Percentiles rank a stretch among this genome's conserved stretches.
Evolutionary conservation across 306 rosid genomes (phyloP).

Genomic region (Fragaria vesca): DNA sequence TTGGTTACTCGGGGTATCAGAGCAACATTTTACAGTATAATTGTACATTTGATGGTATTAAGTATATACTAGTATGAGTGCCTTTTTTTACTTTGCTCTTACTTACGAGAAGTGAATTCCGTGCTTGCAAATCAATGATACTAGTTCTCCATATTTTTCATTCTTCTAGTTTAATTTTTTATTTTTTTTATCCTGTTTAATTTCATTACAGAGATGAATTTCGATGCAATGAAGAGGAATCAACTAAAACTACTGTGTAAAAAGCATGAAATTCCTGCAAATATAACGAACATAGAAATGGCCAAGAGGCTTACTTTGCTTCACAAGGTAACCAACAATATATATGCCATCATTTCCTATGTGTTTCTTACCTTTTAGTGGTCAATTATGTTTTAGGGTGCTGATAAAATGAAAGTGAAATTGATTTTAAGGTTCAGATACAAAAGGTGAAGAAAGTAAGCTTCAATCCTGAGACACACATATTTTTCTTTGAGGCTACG

Average conservation of each 20-base stretch:
- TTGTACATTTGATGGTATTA: background rate
- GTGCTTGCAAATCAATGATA: background rate
- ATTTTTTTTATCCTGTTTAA: background rate
- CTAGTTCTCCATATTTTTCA: too few species aligned
- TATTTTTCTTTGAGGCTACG: slow-evolving; percentile 18
- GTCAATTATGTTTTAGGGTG: background rate
- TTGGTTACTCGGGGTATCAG: background rate
- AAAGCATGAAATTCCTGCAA: slow-evolving; percentile 50
- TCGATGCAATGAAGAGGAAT: slow-evolving; percentile 46
- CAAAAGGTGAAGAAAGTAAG: slow-evolving; percentile 25
- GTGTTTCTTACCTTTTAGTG: background rate
- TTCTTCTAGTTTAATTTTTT: background rate
- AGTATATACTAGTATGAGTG: background rate
- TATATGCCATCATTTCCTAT: background rate
- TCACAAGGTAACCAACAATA: slow-evolving; percentile 28
- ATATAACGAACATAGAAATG: slow-evolving; percentile 40
- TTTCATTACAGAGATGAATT: slow-evolving; percentile 27
- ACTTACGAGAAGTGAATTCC: too few species aligned
- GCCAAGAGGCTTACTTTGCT: slow-evolving; percentile 36
- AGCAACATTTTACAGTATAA: background rate
- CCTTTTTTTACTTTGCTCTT: background rate
- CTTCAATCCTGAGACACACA: slow-evolving; percentile 34
- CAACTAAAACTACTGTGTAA: slow-evolving; percentile 41
- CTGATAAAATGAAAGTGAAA: slow-evolving; percentile 14
- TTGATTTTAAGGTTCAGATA: background rate